Evolutionary conservation across 176 grass and related monocot species (phyloP).

Genomic region (Oryza punctata): DNA sequence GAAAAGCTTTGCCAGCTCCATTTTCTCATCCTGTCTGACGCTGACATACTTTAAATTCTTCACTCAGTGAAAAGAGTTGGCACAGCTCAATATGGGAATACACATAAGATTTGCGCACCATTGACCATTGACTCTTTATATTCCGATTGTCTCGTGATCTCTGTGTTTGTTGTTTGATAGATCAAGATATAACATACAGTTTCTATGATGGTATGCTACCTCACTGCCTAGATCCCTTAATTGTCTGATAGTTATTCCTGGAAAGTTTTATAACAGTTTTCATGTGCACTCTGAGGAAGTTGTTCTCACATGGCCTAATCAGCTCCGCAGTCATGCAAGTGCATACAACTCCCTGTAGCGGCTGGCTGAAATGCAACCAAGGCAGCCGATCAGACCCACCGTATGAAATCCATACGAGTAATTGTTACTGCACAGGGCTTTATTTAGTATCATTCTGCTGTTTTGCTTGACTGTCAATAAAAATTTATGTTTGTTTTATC

Average conservation of each 20-base stretch:
- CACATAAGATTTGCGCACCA: too few relatives aligned
- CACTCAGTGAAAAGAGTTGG: too few relatives aligned
- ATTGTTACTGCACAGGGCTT: conserved; percentile 19
- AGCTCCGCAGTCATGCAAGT: too few relatives aligned
- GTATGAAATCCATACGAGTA: not conserved
- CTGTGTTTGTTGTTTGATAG: conserved; percentile 8
- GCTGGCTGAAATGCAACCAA: too few relatives aligned
- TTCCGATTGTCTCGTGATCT: not conserved
- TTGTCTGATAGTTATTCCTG: not conserved
- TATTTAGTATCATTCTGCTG: not conserved
- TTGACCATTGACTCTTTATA: not conserved
- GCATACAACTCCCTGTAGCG: too few relatives aligned
- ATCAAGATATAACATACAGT: conserved; percentile 18
- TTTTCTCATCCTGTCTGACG: too few relatives aligned
- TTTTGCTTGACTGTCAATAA: not conserved
- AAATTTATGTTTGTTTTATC: not conserved
- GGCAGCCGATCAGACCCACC: too few relatives aligned
- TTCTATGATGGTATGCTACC: conserved; percentile 4
- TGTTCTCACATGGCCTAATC: not conserved
- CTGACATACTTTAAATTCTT: too few relatives aligned
- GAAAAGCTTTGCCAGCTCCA: too few relatives aligned
- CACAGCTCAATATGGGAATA: too few relatives aligned
- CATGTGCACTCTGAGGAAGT: not conserved
- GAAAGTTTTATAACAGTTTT: conserved; percentile 5
- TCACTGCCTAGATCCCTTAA: not conserved